Percentiles rank a stretch among this genome's conserved stretches.
Evolutionary conservation across 2,329 filamentous ascomycete genomes (phyloP).

Genomic region (Aciculosporium take): DNA sequence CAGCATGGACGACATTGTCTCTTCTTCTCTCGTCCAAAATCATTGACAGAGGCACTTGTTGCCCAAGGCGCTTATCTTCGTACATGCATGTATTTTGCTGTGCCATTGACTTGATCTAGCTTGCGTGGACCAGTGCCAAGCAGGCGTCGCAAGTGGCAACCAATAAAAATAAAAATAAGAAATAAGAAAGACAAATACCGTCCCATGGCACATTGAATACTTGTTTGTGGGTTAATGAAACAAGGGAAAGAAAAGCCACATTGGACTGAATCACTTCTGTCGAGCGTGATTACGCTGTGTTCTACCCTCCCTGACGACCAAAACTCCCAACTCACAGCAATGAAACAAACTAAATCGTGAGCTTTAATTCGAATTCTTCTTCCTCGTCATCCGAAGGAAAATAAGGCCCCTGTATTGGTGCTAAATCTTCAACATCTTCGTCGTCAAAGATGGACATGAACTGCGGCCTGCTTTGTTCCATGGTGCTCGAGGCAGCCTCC

Average conservation of each 20-base stretch:
- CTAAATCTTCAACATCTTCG: constrained; percentile 25
- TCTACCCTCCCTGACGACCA: not conserved
- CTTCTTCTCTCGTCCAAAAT: too few relatives aligned
- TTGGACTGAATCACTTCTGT: not conserved
- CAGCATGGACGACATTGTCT: too few relatives aligned
- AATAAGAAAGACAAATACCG: too few relatives aligned
- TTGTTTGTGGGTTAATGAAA: not conserved
- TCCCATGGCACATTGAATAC: not conserved
- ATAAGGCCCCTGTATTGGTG: constrained; percentile 13
- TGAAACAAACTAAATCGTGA: constrained; percentile 12
- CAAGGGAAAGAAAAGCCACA: not conserved
- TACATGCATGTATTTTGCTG: not conserved
- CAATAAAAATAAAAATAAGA: too few relatives aligned
- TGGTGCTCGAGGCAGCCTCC: constrained; percentile 9
- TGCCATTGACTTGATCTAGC: not conserved
- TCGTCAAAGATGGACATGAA: constrained; percentile 47
- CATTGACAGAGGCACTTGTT: too few relatives aligned
- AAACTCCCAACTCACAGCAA: not conserved
- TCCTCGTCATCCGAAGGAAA: constrained; percentile 31
- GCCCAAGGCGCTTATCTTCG: not conserved
- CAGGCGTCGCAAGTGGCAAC: not conserved
- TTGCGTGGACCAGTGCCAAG: not conserved
- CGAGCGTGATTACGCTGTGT: not conserved
- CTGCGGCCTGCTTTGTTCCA: constrained; percentile 26
- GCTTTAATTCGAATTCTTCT: constrained; percentile 40